A percentile compares a stretch with the other conserved stretches of the same genome.
Evolutionary conservation across 768 basidiomycete genomes (phyloP).

Genomic region (Cyclocybe cylindracea): DNA sequence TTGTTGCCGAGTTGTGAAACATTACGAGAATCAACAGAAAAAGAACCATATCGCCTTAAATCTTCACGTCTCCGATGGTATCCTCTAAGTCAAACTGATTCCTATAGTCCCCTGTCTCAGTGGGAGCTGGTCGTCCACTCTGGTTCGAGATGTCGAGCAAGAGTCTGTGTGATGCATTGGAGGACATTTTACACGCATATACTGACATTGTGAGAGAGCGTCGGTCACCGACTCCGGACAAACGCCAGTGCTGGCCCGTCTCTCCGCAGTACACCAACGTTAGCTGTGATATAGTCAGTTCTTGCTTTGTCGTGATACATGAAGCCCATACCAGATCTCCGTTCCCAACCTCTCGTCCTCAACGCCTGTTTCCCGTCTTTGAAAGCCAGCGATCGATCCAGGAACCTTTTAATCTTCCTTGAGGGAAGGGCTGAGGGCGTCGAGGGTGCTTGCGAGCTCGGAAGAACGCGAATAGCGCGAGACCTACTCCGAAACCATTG

Average conservation of each 20-base stretch:
- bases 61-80: no score
- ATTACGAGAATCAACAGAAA: no score
- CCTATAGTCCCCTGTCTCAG: no score
- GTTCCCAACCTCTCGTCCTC: conserved; percentile 53
- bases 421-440: conserved; percentile 49
- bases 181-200: no score
- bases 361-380: conserved; percentile 32
- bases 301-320: not conserved
- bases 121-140: no score
- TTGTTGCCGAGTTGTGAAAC: no score
- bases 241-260: conserved; percentile 57
- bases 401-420: conserved; percentile 49
- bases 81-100: no score
- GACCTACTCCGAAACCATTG: conserved; percentile 35
- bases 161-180: no score
- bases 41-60: no score
- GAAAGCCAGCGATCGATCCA: conserved; percentile 51
- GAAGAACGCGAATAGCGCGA: conserved; percentile 53
- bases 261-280: conserved; percentile 54
- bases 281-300: conserved; percentile 35
- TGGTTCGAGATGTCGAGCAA: no score
- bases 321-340: conserved; percentile 50
- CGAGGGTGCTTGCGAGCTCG: conserved; percentile 24
- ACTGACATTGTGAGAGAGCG: no score
- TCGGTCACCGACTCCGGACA: conserved; percentile 33